A percentile compares a stretch with the other conserved stretches of the same genome.
phyloP scores from a whole-genome alignment of 306 rosid species.

The Herpetospermum pedunculosum region DNA sequence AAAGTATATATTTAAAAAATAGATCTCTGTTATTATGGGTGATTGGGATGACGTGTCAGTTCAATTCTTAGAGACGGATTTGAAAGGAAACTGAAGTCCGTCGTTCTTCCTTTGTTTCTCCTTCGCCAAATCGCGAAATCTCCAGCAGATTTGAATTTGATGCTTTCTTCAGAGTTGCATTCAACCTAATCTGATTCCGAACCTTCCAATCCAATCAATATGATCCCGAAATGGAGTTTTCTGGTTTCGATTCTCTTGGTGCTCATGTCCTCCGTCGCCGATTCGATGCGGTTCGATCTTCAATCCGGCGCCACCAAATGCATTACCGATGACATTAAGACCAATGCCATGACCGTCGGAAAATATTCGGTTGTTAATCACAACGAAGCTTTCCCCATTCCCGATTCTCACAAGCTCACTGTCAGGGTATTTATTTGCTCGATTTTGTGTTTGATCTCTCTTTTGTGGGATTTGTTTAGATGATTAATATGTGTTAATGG shows the following conservation, averaged over 20 bases:
- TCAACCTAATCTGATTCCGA: not conserved
- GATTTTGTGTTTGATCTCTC: no score
- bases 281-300: slow-evolving; percentile 62
- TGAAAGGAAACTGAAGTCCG: not conserved
- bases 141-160: not conserved
- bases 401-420: slow-evolving; percentile 51
- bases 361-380: slow-evolving; percentile 49
- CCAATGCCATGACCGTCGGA: slow-evolving; percentile 60
- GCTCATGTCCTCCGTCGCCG: slow-evolving; percentile 15
- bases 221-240: slow-evolving; percentile 18
- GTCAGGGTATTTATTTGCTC: slow-evolving; percentile 72
- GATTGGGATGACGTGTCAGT: slow-evolving; percentile 1
- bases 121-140: not conserved
- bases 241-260: slow-evolving; percentile 18
- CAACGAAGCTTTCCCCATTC: slow-evolving; percentile 34
- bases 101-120: not conserved
- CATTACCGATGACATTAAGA: slow-evolving; percentile 64
- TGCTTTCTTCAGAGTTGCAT: not conserved
- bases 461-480: slow-evolving; percentile 7
- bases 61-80: not conserved
- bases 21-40: no score
- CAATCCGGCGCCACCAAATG: slow-evolving; percentile 53
- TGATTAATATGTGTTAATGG: slow-evolving; percentile 21
- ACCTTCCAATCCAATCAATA: no score
- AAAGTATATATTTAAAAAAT: no score